Base-by-base conservation (phyloP, 176 grass and related monocot species). In the Tuctoria greenei region DNA sequence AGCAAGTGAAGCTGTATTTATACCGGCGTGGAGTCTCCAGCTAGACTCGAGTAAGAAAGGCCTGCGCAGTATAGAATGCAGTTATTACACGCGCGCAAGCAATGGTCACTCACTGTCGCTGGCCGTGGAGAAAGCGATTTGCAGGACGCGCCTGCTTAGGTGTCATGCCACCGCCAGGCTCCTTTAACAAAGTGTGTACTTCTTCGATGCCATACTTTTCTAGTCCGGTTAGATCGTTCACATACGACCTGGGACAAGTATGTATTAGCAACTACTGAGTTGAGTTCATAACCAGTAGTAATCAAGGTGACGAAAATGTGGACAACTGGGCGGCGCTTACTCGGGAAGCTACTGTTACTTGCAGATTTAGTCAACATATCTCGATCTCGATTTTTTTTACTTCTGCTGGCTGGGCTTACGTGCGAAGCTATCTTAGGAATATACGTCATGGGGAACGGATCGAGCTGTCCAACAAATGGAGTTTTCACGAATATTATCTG, bases 51-150 rank as follows among this genome's bases (percentile, higher is more conserved):
- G 68, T 47, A 68, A 39, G 49, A 72, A 79, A 72, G 15, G 23
- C 38, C 4, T 5, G 25, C 26, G 9, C 8, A 16, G 25, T 38
- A 44, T 50, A 50, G 18, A 24, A 25, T 4, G 54, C 55, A 24
- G 55, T 64, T 36, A 37, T 64, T 36, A 37, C 51, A 34, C 67
- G 56, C 68, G 71, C 65, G 68, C 72, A 71, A 75, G 78, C 65
- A 52, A 37, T 16, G 41, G 42, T 1, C 31, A 3, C 5, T 42
- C 13, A 74, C 1, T n/a, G n/a, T 16, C 15, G 9, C 38, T 58
- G 15, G 52, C 72, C 28, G 67, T 87, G 85, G 52, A 60, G 34
- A 87, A 78, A 78, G 40, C 69, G 14, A 79, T 82, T 87, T 77
- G 67, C 73, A 78, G 45, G 67, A 72, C 66, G 55, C 78, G 79